Evolutionary conservation across 2,329 filamentous ascomycete genomes (phyloP).

Genomic region (Diaporthe longicolla): DNA sequence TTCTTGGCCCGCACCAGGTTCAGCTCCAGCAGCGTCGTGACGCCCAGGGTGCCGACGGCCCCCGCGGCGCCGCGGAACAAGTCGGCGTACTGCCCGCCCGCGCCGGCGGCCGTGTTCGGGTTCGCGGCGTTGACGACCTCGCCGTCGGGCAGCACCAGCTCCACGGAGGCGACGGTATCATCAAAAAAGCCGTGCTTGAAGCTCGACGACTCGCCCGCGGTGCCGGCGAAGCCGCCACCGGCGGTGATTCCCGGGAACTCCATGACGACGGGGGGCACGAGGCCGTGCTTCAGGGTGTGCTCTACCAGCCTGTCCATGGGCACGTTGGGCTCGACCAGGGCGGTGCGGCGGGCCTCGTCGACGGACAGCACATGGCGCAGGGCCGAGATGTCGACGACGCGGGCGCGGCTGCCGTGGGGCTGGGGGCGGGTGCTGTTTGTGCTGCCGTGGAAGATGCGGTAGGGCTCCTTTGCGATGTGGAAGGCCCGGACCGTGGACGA

Average conservation of each 20-base stretch:
- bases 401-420: slow-evolving; percentile 60
- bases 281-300: slow-evolving; percentile 73
- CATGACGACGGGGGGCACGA: slow-evolving; percentile 81
- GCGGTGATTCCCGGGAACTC: slow-evolving; percentile 83
- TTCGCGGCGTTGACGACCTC: slow-evolving; percentile 69
- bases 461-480: slow-evolving; percentile 67
- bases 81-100: slow-evolving; percentile 56
- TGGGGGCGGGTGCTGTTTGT: slow-evolving; percentile 79
- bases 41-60: slow-evolving; percentile 76
- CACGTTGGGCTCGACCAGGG: slow-evolving; percentile 82
- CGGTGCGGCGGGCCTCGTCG: slow-evolving; percentile 67
- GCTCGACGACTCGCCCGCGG: slow-evolving; percentile 77
- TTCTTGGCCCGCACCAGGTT: slow-evolving; percentile 71
- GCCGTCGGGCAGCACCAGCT: slow-evolving; percentile 79
- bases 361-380: slow-evolving; percentile 76
- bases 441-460: slow-evolving; percentile 82
- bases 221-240: slow-evolving; percentile 79
- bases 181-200: slow-evolving; percentile 82
- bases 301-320: slow-evolving; percentile 76
- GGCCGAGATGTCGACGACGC: slow-evolving; percentile 74
- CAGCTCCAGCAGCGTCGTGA: slow-evolving; percentile 77
- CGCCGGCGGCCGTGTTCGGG: slow-evolving; percentile 32
- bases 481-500: slow-evolving; percentile 62
- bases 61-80: slow-evolving; percentile 77
- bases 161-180: slow-evolving; percentile 72